These are phyloP conservation scores for Pouteria campechiana DNA, from an alignment of 179 eudicot species.

Conservation along the genomic window DNA sequence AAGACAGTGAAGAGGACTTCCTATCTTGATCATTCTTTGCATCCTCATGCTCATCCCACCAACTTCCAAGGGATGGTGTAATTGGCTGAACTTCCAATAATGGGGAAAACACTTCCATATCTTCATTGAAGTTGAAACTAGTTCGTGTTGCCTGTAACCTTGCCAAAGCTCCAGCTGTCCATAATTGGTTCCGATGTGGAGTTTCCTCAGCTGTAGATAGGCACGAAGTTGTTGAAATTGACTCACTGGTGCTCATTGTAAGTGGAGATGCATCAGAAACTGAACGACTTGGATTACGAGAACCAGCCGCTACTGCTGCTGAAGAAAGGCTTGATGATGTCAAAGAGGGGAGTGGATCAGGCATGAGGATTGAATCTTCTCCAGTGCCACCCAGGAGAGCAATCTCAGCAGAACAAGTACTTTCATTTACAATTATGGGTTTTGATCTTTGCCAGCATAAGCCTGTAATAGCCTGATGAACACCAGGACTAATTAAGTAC, in stretches of 20 bases:
- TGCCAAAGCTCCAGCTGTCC: slow-evolving; percentile 54
- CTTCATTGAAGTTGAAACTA: slow-evolving; percentile 66
- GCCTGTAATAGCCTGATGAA: slow-evolving; percentile 71
- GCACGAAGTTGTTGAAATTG: slow-evolving; percentile 18
- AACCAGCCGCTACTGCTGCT: slow-evolving; percentile 31
- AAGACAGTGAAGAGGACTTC: slow-evolving; percentile 33
- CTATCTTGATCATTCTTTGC: slow-evolving; percentile 44
- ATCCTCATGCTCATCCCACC: slow-evolving; percentile 53
- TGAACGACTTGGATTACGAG: slow-evolving; percentile 36
- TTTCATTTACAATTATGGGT: slow-evolving; percentile 59
- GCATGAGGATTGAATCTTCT: slow-evolving; percentile 89
- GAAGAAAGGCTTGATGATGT: slow-evolving; percentile 40
- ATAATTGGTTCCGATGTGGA: slow-evolving; percentile 39
- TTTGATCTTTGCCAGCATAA: slow-evolving; percentile 95
- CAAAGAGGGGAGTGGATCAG: slow-evolving; percentile 84
- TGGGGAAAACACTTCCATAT: slow-evolving; percentile 97
- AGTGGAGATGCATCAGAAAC: slow-evolving; percentile 33
- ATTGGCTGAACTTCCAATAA: slow-evolving; percentile 83
- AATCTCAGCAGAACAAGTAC: slow-evolving; percentile 55
- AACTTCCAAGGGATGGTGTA: slow-evolving; percentile 68
- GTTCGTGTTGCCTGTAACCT: slow-evolving; percentile 71
- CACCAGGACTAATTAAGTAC: not conserved
- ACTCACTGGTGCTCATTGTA: slow-evolving; percentile 21
- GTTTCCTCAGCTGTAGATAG: slow-evolving; percentile 47
- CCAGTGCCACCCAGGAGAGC: slow-evolving; percentile 79